Evolutionary conservation across 371 early-diverging fungal genomes (phyloP).

Genomic region (Dipsacomyces acuminosporus): DNA sequence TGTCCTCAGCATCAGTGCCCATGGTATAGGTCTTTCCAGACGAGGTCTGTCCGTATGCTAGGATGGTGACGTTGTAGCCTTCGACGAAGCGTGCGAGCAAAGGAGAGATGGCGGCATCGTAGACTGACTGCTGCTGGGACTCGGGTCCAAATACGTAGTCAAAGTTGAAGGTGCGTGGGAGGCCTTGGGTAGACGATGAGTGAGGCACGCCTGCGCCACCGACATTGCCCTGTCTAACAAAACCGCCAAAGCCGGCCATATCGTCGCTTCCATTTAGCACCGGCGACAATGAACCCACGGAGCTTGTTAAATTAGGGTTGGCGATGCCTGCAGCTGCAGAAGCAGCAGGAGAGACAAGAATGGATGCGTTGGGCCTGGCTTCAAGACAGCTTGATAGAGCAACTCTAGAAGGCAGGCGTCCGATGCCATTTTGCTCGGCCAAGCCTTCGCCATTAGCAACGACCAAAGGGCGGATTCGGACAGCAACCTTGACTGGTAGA

Average conservation of each 20-base stretch:
- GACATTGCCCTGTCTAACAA: conserved; percentile 7
- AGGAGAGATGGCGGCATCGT: conserved; percentile 58
- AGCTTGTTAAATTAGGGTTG: neutral
- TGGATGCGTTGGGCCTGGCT: conserved; percentile 14
- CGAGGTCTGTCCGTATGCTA: conserved; percentile 97
- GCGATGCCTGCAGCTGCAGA: neutral
- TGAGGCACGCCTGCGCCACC: neutral
- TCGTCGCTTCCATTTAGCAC: conserved; percentile 2
- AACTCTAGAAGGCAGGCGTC: conserved; percentile 8
- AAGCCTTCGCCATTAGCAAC: conserved; percentile 5
- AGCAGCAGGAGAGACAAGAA: conserved; percentile 9
- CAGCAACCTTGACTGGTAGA: conserved; percentile 45
- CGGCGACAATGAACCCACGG: conserved; percentile 1
- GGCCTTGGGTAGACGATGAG: neutral
- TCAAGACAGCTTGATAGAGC: conserved; percentile 20
- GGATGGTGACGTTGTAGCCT: conserved; percentile 94
- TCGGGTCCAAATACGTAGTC: conserved; percentile 79
- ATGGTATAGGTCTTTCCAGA: conserved; percentile 99
- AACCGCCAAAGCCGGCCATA: neutral
- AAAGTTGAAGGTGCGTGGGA: conserved; percentile 62
- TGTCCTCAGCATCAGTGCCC: conserved; percentile 79
- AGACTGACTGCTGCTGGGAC: conserved; percentile 70
- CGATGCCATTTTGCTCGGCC: conserved; percentile 1
- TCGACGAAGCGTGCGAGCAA: conserved; percentile 83
- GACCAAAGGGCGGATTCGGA: conserved; percentile 41